A percentile compares a stretch with the other conserved stretches of the same genome.
Evolutionary conservation across 2,329 filamentous ascomycete genomes (phyloP).

Genomic region (Cercospora janseana): DNA sequence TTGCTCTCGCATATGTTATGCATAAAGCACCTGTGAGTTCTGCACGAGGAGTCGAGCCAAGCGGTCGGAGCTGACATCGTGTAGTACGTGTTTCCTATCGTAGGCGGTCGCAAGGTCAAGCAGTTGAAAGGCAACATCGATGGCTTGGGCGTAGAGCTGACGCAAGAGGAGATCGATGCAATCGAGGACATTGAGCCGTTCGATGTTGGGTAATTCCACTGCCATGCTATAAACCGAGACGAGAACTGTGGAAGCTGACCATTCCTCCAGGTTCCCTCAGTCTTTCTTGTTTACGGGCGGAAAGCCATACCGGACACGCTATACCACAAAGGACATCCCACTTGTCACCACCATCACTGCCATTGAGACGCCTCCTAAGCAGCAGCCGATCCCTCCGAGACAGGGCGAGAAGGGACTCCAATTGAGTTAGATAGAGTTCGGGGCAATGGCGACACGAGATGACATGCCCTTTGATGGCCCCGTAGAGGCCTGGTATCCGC

Average conservation of each 20-base stretch:
- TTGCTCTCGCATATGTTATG: conserved; percentile 49
- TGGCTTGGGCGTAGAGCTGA: conserved; percentile 61
- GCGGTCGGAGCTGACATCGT: neutral
- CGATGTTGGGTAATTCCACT: conserved; percentile 45
- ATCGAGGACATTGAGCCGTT: conserved; percentile 64
- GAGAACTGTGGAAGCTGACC: neutral
- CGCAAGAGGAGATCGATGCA: conserved; percentile 61
- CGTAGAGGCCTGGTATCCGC: too few species aligned
- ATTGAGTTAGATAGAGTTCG: conserved; percentile 13
- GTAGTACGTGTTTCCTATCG: conserved; percentile 61
- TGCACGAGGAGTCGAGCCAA: neutral
- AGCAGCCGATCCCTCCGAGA: conserved; percentile 22
- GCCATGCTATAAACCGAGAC: neutral
- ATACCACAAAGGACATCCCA: conserved; percentile 18
- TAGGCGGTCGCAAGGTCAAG: conserved; percentile 67
- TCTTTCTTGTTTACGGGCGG: conserved; percentile 22
- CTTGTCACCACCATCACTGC: conserved; percentile 21
- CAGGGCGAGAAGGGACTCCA: conserved; percentile 22
- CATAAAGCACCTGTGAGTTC: conserved; percentile 23
- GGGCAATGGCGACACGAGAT: too few species aligned
- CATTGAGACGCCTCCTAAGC: conserved; percentile 21
- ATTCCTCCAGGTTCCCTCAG: conserved; percentile 16
- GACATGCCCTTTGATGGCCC: too few species aligned
- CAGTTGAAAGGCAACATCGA: conserved; percentile 70
- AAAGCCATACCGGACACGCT: conserved; percentile 24